A percentile compares a stretch with the other conserved stretches of the same genome.
These are phyloP conservation scores for Phytophthora idaei DNA, from an alignment of 352 stramenopile genomes.

Conservation along the genomic window DNA sequence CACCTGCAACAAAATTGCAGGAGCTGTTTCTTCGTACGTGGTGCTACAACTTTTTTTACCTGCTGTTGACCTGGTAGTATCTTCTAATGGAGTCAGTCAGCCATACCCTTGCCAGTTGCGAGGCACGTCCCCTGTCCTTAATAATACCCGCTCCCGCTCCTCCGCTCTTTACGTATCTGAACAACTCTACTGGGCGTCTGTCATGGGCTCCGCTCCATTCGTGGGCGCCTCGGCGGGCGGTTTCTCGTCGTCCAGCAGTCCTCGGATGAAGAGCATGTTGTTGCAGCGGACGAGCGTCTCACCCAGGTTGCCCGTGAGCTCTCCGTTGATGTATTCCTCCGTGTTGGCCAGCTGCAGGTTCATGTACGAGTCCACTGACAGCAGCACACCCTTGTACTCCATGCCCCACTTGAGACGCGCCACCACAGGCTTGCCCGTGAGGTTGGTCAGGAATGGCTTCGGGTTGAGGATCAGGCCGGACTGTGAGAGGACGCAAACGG, in stretches of 20 bases:
- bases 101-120: background rate
- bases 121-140: conserved; percentile 3
- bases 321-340: conserved; percentile 98
- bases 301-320: conserved; percentile 96
- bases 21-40: conserved; percentile 7
- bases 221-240: conserved; percentile 40
- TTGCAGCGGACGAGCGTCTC: conserved; percentile 99
- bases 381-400: conserved; percentile 97
- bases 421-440: conserved; percentile 95
- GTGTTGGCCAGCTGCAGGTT: conserved; percentile 98
- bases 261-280: conserved; percentile 98
- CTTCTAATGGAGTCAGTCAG: conserved; percentile 4
- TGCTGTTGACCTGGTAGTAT: conserved; percentile 7
- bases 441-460: conserved; percentile 95
- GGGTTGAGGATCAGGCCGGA: conserved; percentile 93
- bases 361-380: conserved; percentile 99
- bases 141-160: conserved; percentile 22
- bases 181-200: conserved; percentile 31
- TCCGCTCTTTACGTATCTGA: background rate
- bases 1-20: conserved; percentile 7
- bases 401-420: conserved; percentile 99
- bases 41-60: background rate
- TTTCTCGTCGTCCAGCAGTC: conserved; percentile 80
- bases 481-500: conserved; percentile 36
- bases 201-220: conserved; percentile 49